Conservation (phyloP, 192 early-diverging fungal genomes). For the Geranomyces variabilis region DNA sequence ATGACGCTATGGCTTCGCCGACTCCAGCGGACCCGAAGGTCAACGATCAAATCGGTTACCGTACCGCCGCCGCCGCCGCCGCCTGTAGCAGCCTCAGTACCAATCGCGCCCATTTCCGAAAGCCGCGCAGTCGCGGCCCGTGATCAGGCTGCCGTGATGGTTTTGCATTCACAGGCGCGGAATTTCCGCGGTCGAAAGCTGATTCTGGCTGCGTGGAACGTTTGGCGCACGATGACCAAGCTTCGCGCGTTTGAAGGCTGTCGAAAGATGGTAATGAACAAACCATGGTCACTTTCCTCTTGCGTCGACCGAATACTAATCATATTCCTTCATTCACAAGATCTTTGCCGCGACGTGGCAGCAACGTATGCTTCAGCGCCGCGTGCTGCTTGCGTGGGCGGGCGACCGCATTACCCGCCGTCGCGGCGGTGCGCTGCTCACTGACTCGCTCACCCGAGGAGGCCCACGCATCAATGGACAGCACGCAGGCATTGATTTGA, state of each 20-base stretch:
- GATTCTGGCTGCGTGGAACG: constrained; percentile 1
- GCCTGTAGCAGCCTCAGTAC: too few relatives aligned
- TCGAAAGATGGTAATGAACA: constrained; percentile 13
- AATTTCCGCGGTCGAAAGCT: background rate
- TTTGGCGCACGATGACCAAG: background rate
- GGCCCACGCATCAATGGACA: too few relatives aligned
- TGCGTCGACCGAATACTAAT: too few relatives aligned
- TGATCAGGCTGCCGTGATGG: background rate
- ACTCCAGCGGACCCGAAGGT: too few relatives aligned
- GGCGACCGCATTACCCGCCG: background rate
- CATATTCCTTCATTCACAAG: too few relatives aligned
- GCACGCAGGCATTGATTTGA: background rate
- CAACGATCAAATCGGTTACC: too few relatives aligned
- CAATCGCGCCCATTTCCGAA: background rate
- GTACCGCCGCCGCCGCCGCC: too few relatives aligned
- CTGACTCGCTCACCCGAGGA: too few relatives aligned
- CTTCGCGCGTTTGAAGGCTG: constrained; percentile 6
- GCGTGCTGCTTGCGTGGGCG: constrained; percentile 6
- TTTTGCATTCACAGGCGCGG: background rate
- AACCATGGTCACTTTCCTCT: background rate
- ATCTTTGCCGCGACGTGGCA: constrained; percentile 18
- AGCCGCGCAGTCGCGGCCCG: background rate
- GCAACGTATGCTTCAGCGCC: constrained; percentile 11
- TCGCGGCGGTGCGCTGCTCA: background rate
- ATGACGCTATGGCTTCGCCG: too few relatives aligned